Percentiles rank a stretch among this genome's conserved stretches.
phyloP scores from a whole-genome alignment of 1,284 basidiomycete species.

The Tilletia horrida region DNA sequence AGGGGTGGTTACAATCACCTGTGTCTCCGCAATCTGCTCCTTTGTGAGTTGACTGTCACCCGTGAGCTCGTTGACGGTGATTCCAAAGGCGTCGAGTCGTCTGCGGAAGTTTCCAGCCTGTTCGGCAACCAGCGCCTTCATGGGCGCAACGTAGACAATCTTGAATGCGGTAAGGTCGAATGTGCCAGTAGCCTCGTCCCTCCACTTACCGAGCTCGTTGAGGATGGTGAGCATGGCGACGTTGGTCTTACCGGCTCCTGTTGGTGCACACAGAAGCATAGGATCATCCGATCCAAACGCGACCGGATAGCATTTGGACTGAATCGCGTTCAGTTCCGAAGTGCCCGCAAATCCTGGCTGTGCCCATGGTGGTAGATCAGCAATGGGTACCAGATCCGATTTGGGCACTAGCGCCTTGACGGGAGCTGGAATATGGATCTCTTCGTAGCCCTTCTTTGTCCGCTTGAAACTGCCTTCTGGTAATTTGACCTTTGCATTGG shows the following conservation, averaged over 20 bases:
- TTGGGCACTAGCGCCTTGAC: slow-evolving; percentile 67
- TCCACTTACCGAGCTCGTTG: slow-evolving; percentile 50
- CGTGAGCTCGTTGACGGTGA: slow-evolving; percentile 91
- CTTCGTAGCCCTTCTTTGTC: slow-evolving; percentile 92
- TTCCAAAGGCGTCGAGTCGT: slow-evolving; percentile 75
- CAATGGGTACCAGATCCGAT: slow-evolving; percentile 70
- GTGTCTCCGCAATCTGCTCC: slow-evolving; percentile 92
- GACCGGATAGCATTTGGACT: slow-evolving; percentile 66
- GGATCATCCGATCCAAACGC: slow-evolving; percentile 91
- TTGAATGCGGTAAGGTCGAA: slow-evolving; percentile 91
- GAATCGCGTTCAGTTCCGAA: slow-evolving; percentile 83
- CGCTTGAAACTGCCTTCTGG: slow-evolving; percentile 98
- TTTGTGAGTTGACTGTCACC: slow-evolving; percentile 98
- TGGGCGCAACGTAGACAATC: slow-evolving; percentile 96
- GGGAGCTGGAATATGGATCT: slow-evolving; percentile 93
- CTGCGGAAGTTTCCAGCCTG: slow-evolving; percentile 58
- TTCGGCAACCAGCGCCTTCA: slow-evolving; percentile 64
- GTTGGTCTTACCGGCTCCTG: slow-evolving; percentile 99
- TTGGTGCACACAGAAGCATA: slow-evolving; percentile 92
- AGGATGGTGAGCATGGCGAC: slow-evolving; percentile 76
- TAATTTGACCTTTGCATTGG: slow-evolving; percentile 95
- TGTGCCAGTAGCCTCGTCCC: slow-evolving; percentile 72
- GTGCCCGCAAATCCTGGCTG: slow-evolving; percentile 58
- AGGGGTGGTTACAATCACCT: slow-evolving; percentile 97
- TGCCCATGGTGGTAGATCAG: slow-evolving; percentile 80